Base-by-base conservation (phyloP, 177 flowering plant species). In the Vitis hybrid region DNA sequence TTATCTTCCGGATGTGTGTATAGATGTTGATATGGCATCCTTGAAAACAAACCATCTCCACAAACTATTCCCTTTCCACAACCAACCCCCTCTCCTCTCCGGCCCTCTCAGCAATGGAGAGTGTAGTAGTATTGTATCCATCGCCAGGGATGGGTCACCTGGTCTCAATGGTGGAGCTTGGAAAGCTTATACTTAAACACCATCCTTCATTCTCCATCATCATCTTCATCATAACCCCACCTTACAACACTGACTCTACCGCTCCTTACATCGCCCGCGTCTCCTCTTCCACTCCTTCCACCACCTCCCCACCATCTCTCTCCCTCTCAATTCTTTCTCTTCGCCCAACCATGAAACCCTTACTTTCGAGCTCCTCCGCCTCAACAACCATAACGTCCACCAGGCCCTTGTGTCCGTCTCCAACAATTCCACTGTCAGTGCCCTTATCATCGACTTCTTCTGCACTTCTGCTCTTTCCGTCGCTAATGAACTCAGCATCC, bases 81-180 rank as follows among this genome's bases (percentile, higher is more conserved):
- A 21, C 24, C 24, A 21, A 1, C 49, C 6, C 63, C 12, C 63
- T 60, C 13, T 21, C 64, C 24, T 60, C 64, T 60, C 64, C 4
- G 6, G 40, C 40, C 6, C 6, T 32, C 40, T 32, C 40, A 19
- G 40, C 68, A 16, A 58, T 58, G 64, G 76, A 71, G 2, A 68
- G 70, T 12, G 24, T 85, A 10, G 24, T 85, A 10, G 83, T 85
- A 9, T 62, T 86, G 16, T 86, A 80, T 55, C 87, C 88, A 18
- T 72, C 84, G 6, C 86, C 88, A 8, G 80, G 60, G 0, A 82
- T 82, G 1, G 88, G 87, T 50, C 88, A 85, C 61, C 62, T 85
- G 10, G 51, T 83, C 18, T 69, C 88, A 48, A 83, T 82, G 87
- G 83, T 87, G 56, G 91, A 87, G 74, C 74, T 87, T 2, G 90